Evolutionary conservation across 108 stramenopile species (phyloP), one percentile per base, ranked within the genome.

Genomic region (Cyclotella atomus): DNA sequence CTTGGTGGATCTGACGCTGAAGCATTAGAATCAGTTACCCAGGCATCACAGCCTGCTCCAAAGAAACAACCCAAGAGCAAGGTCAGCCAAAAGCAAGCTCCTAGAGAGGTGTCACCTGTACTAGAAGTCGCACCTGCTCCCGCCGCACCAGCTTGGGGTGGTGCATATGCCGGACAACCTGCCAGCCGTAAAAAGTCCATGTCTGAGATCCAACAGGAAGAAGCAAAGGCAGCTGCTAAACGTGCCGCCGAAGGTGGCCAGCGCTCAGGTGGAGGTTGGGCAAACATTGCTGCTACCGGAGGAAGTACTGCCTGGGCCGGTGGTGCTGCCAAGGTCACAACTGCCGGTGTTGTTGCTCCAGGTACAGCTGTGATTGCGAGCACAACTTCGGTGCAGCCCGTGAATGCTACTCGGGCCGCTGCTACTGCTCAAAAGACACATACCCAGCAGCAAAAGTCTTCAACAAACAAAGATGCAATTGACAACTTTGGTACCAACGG

Each of bases 191-290:
- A 71, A 47, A 92, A 93, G 65, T 84, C 86, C 71, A 92, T 96
- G 89, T 89, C 90, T 21, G 91, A 96, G 67, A 96, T 96, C 64
- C 95, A 93, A 62, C 81, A 91, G 63, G 95, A 96, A 79, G 92
- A 93, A 73, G 95, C 95, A 41, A 81, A 87, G 32, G 70, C 64
- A 10, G 87, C 88, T 34, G 95, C 92, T 10, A 59, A 70, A 41
- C 75, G 83, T 25, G 91, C 92, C 25, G 83, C 83, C 38, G 82
- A 91, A 41, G 81, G 79, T 34, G 52, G 71, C 52, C 57, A 60
- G 35, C 54, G 57, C 14, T 56, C 65, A 21, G 68, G 77, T 17
- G 91, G 95, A 67, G 95, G 95, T n/a, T 93, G 95, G 92, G 92
- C 92, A 0, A 91, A 89, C 46, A 81, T 93, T 52, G 92, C 92